Evolutionary conservation across 495 filamentous ascomycete species (phyloP).

Genomic region (Tuber aestivum): DNA sequence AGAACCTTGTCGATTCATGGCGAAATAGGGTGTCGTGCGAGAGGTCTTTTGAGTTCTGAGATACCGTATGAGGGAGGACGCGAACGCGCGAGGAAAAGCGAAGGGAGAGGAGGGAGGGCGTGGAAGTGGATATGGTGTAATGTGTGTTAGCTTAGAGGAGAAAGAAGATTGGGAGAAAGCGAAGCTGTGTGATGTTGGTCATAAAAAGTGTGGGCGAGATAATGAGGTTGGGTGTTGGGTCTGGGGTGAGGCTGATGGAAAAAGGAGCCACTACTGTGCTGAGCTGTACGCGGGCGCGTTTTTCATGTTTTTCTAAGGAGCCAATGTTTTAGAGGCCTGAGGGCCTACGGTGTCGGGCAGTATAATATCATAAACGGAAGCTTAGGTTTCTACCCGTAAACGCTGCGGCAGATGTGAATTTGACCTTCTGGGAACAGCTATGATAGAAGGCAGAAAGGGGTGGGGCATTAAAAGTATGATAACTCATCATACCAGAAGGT

Average conservation of each 20-base stretch:
- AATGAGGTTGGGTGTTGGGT: not conserved
- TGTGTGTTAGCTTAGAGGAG: not conserved
- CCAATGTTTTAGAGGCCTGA: not conserved
- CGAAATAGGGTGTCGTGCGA: not conserved
- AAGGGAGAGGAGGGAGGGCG: not conserved
- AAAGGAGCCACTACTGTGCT: not conserved
- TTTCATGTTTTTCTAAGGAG: not conserved
- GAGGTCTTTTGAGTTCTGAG: not conserved
- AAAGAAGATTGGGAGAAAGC: not conserved
- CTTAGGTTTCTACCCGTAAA: not conserved
- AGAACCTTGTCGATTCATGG: slow-evolving; percentile 41
- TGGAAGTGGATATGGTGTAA: not conserved
- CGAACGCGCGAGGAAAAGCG: not conserved
- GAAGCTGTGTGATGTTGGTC: not conserved
- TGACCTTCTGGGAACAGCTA: not conserved
- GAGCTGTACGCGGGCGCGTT: not conserved
- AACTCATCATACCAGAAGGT: not conserved
- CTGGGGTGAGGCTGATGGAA: not conserved
- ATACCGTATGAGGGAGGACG: not conserved
- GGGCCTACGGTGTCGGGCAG: not conserved
- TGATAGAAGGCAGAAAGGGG: not conserved
- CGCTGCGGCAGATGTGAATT: not conserved
- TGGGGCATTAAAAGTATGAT: no score
- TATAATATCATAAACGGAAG: no score
- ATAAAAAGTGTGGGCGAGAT: not conserved